A percentile compares a stretch with the other conserved stretches of the same genome.
Evolutionary conservation across 257 asterid genomes (phyloP).

Genomic region (Nicotiana paniculata): DNA sequence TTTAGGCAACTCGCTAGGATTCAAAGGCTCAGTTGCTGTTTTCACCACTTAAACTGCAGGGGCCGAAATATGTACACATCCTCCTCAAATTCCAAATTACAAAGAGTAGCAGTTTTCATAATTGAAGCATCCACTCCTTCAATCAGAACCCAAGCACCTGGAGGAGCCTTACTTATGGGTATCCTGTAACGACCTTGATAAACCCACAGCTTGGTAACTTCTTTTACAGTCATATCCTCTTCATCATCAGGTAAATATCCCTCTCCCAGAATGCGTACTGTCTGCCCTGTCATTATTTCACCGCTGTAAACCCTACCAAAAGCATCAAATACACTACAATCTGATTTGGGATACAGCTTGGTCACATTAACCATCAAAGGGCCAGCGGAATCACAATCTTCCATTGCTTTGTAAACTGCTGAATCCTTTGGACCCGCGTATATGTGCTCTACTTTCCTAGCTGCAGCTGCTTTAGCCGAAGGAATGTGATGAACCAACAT

Average conservation of each 20-base stretch:
- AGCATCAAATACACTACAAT: conserved; percentile 94
- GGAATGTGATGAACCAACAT: conserved; percentile 97
- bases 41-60: conserved; percentile 96
- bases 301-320: conserved; percentile 91
- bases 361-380: conserved; percentile 92
- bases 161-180: conserved; percentile 91
- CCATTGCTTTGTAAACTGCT: conserved; percentile 68
- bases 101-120: conserved; percentile 95
- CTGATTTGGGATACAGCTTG: conserved; percentile 88
- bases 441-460: conserved; percentile 75
- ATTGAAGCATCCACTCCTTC: conserved; percentile 99
- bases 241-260: conserved; percentile 99
- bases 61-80: conserved; percentile 89
- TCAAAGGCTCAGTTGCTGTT: conserved; percentile 96
- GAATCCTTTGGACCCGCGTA: conserved; percentile 88
- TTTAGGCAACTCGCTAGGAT: conserved; percentile 96
- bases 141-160: conserved; percentile 98
- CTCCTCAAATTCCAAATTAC: conserved; percentile 72
- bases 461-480: conserved; percentile 87
- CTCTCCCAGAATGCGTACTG: conserved; percentile 88
- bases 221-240: conserved; percentile 96
- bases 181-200: conserved; percentile 98
- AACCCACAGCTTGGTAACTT: conserved; percentile 91
- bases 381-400: conserved; percentile 73
- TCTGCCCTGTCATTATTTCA: conserved; percentile 83